Percentiles rank a stretch among this genome's conserved stretches.
phyloP scores from a whole-genome alignment of 257 asterid genomes.

The Ilex aquifolium region DNA sequence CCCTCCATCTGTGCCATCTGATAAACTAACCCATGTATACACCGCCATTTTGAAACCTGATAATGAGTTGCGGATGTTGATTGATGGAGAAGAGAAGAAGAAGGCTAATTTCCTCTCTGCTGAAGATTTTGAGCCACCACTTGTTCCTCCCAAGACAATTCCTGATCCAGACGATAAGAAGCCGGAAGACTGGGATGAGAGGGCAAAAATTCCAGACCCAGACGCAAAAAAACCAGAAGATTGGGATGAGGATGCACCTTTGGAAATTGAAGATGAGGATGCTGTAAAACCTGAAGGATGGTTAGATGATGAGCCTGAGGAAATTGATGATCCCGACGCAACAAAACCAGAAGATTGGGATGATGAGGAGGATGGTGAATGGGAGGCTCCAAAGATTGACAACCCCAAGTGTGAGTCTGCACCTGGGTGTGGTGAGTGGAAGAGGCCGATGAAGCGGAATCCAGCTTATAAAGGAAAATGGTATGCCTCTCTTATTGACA shows the following conservation, averaged over 20 bases:
- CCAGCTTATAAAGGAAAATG: slow-evolving; percentile 96
- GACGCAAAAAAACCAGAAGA: slow-evolving; percentile 89
- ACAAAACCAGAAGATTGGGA: slow-evolving; percentile 97
- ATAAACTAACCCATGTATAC: slow-evolving; percentile 90
- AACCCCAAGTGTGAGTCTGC: slow-evolving; percentile 76
- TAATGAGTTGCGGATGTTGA: slow-evolving; percentile 59
- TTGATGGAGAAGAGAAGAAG: slow-evolving; percentile 97
- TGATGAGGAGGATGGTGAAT: slow-evolving; percentile 96
- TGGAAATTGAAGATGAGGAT: slow-evolving; percentile 83
- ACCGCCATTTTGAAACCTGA: slow-evolving; percentile 83
- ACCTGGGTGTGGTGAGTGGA: slow-evolving; percentile 99
- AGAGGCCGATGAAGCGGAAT: slow-evolving; percentile 71
- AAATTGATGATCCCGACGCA: slow-evolving; percentile 90
- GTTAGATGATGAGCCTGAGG: slow-evolving; percentile 99
- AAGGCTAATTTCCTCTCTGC: slow-evolving; percentile 69
- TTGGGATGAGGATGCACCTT: slow-evolving; percentile 96
- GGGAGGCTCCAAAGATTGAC: slow-evolving; percentile 91
- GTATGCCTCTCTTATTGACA: slow-evolving; percentile 76
- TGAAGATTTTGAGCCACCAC: slow-evolving; percentile 86
- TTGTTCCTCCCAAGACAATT: slow-evolving; percentile 79
- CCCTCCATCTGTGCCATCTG: slow-evolving; percentile 91
- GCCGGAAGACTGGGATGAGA: slow-evolving; percentile 99
- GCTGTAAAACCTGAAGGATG: slow-evolving; percentile 95
- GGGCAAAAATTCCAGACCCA: slow-evolving; percentile 87
- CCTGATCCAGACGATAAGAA: slow-evolving; percentile 95